A percentile compares a stretch with the other conserved stretches of the same genome.
Conservation (phyloP, 2,329 filamentous ascomycete genomes). For the Phyllosticta paracitricarpa region DNA sequence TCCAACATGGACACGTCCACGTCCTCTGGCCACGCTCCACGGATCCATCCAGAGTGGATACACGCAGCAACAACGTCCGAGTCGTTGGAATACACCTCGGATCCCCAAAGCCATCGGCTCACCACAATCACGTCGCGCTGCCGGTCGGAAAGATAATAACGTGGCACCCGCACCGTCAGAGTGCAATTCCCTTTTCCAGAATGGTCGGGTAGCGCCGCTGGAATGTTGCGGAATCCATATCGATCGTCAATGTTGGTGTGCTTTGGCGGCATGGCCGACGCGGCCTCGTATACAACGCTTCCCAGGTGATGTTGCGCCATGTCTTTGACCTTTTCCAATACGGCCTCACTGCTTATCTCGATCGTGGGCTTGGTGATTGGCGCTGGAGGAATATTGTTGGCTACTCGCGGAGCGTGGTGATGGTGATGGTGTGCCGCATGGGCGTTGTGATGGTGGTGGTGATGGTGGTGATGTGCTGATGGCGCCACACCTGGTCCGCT, state of each 20-base stretch:
- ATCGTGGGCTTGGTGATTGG: conserved; percentile 5
- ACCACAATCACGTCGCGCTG: conserved; percentile 76
- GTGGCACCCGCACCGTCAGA: conserved; percentile 76
- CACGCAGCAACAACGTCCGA: conserved; percentile 87
- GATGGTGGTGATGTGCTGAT: conserved; percentile 24
- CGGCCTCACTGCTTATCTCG: conserved; percentile 16
- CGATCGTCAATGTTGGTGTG: conserved; percentile 39
- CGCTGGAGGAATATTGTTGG: background rate
- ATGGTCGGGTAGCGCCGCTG: conserved; percentile 63
- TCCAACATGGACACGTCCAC: conserved; percentile 61
- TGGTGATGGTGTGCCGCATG: conserved; percentile 25
- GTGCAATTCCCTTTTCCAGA: conserved; percentile 75
- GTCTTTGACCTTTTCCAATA: conserved; percentile 7
- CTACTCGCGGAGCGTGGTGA: conserved; percentile 22
- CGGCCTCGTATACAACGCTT: conserved; percentile 69
- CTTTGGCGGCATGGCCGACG: conserved; percentile 40
- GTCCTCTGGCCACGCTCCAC: conserved; percentile 75
- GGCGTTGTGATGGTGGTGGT: conserved; percentile 26
- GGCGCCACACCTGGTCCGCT: conserved; percentile 15
- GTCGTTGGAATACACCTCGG: conserved; percentile 90
- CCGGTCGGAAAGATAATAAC: conserved; percentile 59
- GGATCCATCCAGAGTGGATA: conserved; percentile 87
- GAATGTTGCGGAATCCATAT: conserved; percentile 49
- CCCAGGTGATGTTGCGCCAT: conserved; percentile 62
- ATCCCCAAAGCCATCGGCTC: conserved; percentile 78